Conservation (phyloP, 2,329 filamentous ascomycete species). For the Phialemonium atrogriseum region DNA sequence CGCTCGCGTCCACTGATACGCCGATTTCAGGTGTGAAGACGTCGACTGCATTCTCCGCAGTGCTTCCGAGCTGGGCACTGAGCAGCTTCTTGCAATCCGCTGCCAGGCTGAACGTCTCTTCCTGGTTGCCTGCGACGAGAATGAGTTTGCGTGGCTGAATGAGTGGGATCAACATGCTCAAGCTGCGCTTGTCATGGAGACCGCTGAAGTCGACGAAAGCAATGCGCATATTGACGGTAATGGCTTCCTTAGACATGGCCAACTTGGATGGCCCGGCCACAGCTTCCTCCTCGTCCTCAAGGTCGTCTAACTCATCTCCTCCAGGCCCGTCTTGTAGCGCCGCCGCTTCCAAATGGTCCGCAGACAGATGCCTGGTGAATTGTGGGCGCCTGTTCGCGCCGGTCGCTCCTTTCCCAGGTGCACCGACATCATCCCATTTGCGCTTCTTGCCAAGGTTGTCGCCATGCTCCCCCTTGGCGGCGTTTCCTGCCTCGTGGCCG, state of each 20-base stretch:
- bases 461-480: slow-evolving; percentile 41
- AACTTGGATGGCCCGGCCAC: slow-evolving; percentile 66
- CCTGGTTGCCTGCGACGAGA: slow-evolving; percentile 70
- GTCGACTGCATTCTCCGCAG: slow-evolving; percentile 46
- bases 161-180: slow-evolving; percentile 90
- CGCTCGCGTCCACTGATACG: slow-evolving; percentile 73
- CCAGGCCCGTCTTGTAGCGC: slow-evolving; percentile 26
- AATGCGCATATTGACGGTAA: slow-evolving; percentile 67
- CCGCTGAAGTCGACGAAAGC: slow-evolving; percentile 89
- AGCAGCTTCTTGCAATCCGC: slow-evolving; percentile 68
- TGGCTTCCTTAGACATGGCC: slow-evolving; percentile 50
- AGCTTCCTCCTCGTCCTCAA: slow-evolving; percentile 47
- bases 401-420: slow-evolving; percentile 30
- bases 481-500: slow-evolving; percentile 49
- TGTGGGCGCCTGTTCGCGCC: slow-evolving; percentile 54
- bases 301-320: slow-evolving; percentile 48
- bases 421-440: slow-evolving; percentile 73
- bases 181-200: slow-evolving; percentile 83
- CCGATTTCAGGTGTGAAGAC: slow-evolving; percentile 80
- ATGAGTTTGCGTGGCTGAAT: slow-evolving; percentile 93
- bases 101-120: slow-evolving; percentile 73
- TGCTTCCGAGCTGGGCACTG: slow-evolving; percentile 32
- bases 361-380: slow-evolving; percentile 26
- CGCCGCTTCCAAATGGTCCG: slow-evolving; percentile 36
- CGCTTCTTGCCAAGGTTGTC: slow-evolving; percentile 80